Conservation (phyloP, 805 yeast species). For the Wickerhamomyces chambardii region DNA sequence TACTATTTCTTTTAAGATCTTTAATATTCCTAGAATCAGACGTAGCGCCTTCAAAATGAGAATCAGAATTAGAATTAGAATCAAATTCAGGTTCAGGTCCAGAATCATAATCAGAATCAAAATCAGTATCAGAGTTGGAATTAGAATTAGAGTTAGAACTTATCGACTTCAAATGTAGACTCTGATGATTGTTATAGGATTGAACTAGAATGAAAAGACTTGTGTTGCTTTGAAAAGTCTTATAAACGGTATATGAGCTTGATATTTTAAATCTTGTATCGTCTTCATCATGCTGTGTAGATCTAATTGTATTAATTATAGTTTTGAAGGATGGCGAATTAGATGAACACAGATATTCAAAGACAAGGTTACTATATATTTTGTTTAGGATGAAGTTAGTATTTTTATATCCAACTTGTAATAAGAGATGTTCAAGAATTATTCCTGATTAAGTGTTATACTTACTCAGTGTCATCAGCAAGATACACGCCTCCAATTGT, state of each 20-base stretch:
- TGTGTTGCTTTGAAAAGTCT: slow-evolving; percentile 6
- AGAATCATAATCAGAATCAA: slow-evolving; percentile 2
- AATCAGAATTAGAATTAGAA: background rate
- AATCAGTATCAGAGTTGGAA: background rate
- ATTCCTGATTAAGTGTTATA: background rate
- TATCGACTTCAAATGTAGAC: slow-evolving; percentile 9
- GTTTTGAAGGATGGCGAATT: slow-evolving; percentile 22
- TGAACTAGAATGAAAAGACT: slow-evolving; percentile 11
- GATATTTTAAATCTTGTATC: slow-evolving; percentile 13
- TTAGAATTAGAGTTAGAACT: slow-evolving; percentile 2
- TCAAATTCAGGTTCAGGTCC: background rate
- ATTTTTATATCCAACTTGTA: too few species aligned
- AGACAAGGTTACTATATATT: slow-evolving; percentile 22
- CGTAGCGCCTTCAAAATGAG: too few species aligned
- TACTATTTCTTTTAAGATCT: slow-evolving; percentile 5
- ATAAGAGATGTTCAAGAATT: too few species aligned
- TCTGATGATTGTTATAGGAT: slow-evolving; percentile 2
- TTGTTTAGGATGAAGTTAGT: too few species aligned
- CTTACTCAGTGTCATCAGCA: slow-evolving; percentile 30
- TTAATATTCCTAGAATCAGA: too few species aligned
- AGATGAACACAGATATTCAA: slow-evolving; percentile 26
- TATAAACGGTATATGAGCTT: slow-evolving; percentile 9
- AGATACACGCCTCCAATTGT: slow-evolving; percentile 29
- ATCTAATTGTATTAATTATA: slow-evolving; percentile 15
- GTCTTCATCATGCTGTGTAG: slow-evolving; percentile 2